These are phyloP conservation scores for Aspergillus piperis DNA, from an alignment of 2,329 filamentous ascomycete species.

Conservation along the genomic window DNA sequence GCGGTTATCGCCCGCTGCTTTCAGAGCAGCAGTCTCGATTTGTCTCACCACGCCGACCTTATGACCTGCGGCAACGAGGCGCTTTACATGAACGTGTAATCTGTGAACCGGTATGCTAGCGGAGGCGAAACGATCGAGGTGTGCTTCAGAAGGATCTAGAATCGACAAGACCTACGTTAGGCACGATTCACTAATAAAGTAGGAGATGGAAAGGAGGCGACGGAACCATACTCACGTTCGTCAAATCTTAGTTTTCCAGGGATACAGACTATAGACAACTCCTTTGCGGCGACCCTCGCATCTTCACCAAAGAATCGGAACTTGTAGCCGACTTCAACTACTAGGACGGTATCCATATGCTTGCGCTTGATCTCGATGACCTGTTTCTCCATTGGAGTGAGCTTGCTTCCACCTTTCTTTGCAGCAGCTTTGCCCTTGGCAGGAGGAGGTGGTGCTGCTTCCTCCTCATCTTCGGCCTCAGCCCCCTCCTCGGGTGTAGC, in stretches of 20 bases:
- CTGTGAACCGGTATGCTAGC: constrained; percentile 94
- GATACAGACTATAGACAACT: constrained; percentile 93
- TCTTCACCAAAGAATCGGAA: constrained; percentile 97
- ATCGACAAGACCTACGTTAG: neutral
- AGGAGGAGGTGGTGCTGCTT: constrained; percentile 48
- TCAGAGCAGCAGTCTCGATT: constrained; percentile 90
- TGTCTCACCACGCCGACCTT: constrained; percentile 96
- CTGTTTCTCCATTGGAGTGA: constrained; percentile 93
- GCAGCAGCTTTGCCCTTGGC: constrained; percentile 50
- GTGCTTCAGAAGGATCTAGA: constrained; percentile 80
- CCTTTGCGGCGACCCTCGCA: constrained; percentile 82
- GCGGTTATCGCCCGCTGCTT: constrained; percentile 91
- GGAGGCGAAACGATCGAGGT: constrained; percentile 87
- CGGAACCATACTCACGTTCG: constrained; percentile 61
- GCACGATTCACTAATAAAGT: neutral
- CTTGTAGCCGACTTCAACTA: constrained; percentile 97
- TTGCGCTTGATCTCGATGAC: constrained; percentile 92
- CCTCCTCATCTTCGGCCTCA: constrained; percentile 57
- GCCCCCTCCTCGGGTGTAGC: constrained; percentile 59
- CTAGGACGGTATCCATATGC: constrained; percentile 83
- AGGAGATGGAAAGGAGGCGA: neutral
- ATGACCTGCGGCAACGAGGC: constrained; percentile 85
- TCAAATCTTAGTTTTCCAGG: constrained; percentile 94
- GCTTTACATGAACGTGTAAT: constrained; percentile 88
- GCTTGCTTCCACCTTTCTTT: constrained; percentile 77